These are phyloP conservation scores for Suhomyces kilbournensis DNA, from an alignment of 805 yeast genomes.

Conservation along the genomic window DNA sequence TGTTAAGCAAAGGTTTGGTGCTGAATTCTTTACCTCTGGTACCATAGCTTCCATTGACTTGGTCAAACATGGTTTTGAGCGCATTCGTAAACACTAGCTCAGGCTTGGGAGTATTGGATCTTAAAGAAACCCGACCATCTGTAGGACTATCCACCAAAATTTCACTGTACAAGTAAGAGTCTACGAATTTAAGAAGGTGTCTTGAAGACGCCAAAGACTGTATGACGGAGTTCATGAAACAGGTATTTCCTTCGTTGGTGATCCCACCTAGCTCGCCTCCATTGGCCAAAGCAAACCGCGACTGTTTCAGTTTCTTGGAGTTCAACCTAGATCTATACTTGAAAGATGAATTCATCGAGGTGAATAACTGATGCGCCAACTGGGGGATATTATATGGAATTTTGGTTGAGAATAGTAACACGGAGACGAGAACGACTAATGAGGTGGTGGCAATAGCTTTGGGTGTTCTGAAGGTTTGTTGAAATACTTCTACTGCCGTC, in stretches of 20 bases:
- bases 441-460: slow-evolving; percentile 2
- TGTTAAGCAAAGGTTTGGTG: slow-evolving; percentile 57
- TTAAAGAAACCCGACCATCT: slow-evolving; percentile 12
- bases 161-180: slow-evolving; percentile 31
- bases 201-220: slow-evolving; percentile 78
- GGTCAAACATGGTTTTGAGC: slow-evolving; percentile 49
- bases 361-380: slow-evolving; percentile 1
- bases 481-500: neutral
- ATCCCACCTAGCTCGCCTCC: slow-evolving; percentile 86
- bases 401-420: neutral
- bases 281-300: slow-evolving; percentile 44
- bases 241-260: slow-evolving; percentile 87
- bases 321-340: slow-evolving; percentile 5
- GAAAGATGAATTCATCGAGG: slow-evolving; percentile 8
- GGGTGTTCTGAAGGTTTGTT: neutral
- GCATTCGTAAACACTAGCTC: slow-evolving; percentile 51
- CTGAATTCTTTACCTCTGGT: slow-evolving; percentile 57
- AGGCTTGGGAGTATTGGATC: slow-evolving; percentile 19
- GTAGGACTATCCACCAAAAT: slow-evolving; percentile 23
- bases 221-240: slow-evolving; percentile 89
- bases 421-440: slow-evolving; percentile 1
- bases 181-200: slow-evolving; percentile 55
- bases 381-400: slow-evolving; percentile 3
- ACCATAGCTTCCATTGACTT: slow-evolving; percentile 55
- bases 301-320: slow-evolving; percentile 20